Base-by-base conservation (phyloP, 2,329 filamentous ascomycete species). In the Fusarium compactum region DNA sequence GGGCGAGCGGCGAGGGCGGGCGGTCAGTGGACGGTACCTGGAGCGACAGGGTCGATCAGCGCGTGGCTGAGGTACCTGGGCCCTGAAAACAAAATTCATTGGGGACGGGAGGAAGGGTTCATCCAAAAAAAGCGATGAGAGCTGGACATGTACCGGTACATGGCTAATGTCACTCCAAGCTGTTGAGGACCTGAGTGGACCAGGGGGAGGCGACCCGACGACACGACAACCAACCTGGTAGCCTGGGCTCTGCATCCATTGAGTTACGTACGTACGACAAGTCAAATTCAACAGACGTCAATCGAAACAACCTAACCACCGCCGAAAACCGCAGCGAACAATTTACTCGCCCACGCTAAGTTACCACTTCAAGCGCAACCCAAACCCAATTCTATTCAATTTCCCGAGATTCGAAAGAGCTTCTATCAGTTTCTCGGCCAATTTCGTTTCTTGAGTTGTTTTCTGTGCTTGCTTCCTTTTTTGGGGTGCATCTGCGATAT, bases 141-240 rank as follows among this genome's bases (percentile, higher is more conserved):
- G 43, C 38, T 53, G 56, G 46, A 30, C 59, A 57, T 62, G 72
- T 74, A 74, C 72, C 45, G 52, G 72, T 74, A 74, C 72, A 56
- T 70, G 22, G 18, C 32, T 41, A 16, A 48, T 48, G 61, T 64
- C 59, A 64, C 61, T 58, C 10, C 71, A 65, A 75, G 73, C 73
- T 75, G 73, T 75, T 75, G 73, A 75, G 73, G 65, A 71, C 71
- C 58, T 44, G 24, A 67, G 73, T 75, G 73, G 73, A 73, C 63
- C 70, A 65, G 56, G 54, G 67, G 60, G 50, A 64, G 61, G 52
- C 48, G 58, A 64, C 48, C 43, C 53, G 71, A 55, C 48, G 48
- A 52, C 48, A 41, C 24, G 48, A 52, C 48, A 52, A 52, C 48
- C 34, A 52, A 41, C 32, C 18, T 52, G 38, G 34, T 38, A 38